These are phyloP conservation scores for Nothophoma quercina DNA, from an alignment of 2,329 filamentous ascomycete species.

Conservation along the genomic window DNA sequence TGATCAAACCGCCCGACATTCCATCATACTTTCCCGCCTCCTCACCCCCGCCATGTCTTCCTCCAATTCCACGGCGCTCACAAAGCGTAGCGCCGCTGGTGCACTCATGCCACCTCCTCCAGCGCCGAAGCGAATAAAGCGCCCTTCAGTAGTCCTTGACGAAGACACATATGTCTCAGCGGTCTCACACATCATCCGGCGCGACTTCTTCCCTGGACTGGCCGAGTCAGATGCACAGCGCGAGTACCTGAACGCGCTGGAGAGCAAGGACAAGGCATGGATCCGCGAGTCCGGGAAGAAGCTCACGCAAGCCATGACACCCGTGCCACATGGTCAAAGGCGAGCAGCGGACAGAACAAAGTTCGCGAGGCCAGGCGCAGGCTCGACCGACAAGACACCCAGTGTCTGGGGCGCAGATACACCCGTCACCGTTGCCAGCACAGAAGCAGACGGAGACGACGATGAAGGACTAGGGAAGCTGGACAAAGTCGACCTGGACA, in stretches of 20 bases:
- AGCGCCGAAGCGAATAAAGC: slow-evolving; percentile 85
- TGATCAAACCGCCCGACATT: slow-evolving; percentile 7
- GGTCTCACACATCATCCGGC: slow-evolving; percentile 90
- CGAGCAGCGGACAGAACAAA: slow-evolving; percentile 42
- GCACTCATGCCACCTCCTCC: slow-evolving; percentile 90
- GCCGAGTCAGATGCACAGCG: slow-evolving; percentile 85
- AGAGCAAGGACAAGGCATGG: slow-evolving; percentile 85
- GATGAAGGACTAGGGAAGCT: slow-evolving; percentile 50
- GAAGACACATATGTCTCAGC: slow-evolving; percentile 93
- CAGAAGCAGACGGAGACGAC: slow-evolving; percentile 34
- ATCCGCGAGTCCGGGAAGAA: slow-evolving; percentile 78
- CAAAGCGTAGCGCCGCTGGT: slow-evolving; percentile 70
- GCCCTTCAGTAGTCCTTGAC: slow-evolving; percentile 85
- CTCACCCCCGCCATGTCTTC: slow-evolving; percentile 31
- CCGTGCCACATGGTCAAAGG: slow-evolving; percentile 62
- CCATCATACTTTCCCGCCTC: not conserved
- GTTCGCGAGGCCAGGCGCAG: slow-evolving; percentile 22
- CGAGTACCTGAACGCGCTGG: slow-evolving; percentile 90
- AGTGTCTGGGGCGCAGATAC: slow-evolving; percentile 73
- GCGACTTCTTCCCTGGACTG: slow-evolving; percentile 95
- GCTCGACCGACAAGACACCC: slow-evolving; percentile 63
- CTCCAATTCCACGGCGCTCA: slow-evolving; percentile 64
- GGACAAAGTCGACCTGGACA: slow-evolving; percentile 71
- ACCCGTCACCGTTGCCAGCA: slow-evolving; percentile 65
- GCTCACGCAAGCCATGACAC: slow-evolving; percentile 78